These are phyloP conservation scores for Colletotrichum sidae DNA, from an alignment of 2,329 filamentous ascomycete genomes.

Conservation along the genomic window DNA sequence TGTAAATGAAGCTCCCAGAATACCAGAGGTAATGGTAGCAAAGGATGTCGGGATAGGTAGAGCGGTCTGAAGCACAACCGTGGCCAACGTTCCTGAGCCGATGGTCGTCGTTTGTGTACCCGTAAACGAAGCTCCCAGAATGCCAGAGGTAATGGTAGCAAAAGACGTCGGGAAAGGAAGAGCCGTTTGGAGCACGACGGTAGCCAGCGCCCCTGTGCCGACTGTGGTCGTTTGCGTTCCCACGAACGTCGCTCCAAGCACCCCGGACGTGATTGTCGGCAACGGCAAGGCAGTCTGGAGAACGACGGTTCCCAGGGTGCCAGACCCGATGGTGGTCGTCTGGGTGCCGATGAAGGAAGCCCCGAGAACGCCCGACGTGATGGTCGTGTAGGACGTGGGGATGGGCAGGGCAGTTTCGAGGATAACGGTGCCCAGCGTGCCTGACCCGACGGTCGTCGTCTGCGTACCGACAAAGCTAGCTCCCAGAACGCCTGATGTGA, in stretches of 20 bases:
- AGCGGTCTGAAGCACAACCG: constrained; percentile 1
- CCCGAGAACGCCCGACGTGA: constrained; percentile 4
- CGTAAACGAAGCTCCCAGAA: constrained; percentile 4
- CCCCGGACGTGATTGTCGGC: constrained; percentile 7
- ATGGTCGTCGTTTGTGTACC: constrained; percentile 17
- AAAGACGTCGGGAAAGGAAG: constrained; percentile 3
- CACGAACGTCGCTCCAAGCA: constrained; percentile 5
- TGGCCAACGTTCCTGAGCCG: not conserved
- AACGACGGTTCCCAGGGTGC: constrained; percentile 9
- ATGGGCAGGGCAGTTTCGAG: constrained; percentile 10
- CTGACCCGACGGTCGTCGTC: not conserved
- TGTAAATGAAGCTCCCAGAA: not conserved
- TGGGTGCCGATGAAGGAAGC: constrained; percentile 11
- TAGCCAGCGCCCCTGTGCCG: constrained; percentile 3
- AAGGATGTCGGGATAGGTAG: not conserved
- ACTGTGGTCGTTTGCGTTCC: constrained; percentile 15
- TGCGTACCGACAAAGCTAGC: not conserved
- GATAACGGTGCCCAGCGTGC: constrained; percentile 6
- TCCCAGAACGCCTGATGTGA: not conserved
- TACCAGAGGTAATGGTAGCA: not conserved
- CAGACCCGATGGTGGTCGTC: constrained; percentile 6
- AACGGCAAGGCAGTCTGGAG: constrained; percentile 14
- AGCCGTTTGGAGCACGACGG: constrained; percentile 18
- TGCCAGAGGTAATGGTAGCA: constrained; percentile 5
- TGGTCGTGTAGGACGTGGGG: constrained; percentile 7